Base-by-base conservation (phyloP, 805 yeast species). In the Cyberlindnera saturnus region DNA sequence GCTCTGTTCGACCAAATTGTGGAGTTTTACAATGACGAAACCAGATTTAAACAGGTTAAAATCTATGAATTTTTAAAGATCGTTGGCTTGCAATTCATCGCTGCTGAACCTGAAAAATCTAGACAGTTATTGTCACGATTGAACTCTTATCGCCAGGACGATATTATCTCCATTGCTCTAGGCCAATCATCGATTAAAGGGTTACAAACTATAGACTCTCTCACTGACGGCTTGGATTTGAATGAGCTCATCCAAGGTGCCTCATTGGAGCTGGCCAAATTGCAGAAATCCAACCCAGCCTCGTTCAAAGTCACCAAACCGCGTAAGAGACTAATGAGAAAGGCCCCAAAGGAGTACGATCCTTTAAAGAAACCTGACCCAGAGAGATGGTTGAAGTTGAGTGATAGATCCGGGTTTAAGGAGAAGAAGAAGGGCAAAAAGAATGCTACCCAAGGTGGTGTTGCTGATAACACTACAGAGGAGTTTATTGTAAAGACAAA, bases 301-400 rank as follows among this genome's bases (percentile, higher is more conserved):
- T n/a, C 13, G 3, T 31, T 43, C 31, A 58, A 50, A 40, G 34
- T 53, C 16, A 17, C 26, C 6, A 64, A 66, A 51, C 67, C 60
- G 48, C 55, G 63, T 44, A 62, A 55, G 13, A 55, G 59, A 32
- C 61, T 62, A 39, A 62, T 60, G 42, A 61, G 57, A 41, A 66
- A 61, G 47, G 51, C 64, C 15, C 71, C 75, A n/a, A 62, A 61
- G 45, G 52, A 53, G 52, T 76, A 49, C 64, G 81, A 67, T 39
- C 59, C 63, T 39, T 57, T 50, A 5, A 62, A 57, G 45, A 46
- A 47, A 18, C 68, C 76, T 3, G 84, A 82, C 53, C 74, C 77
- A 15, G 97, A 90, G 63, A 82, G 97, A 66, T 90, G 98, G 98
- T 63, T 91, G 40, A 95, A 96, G 18, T 55, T 85, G 73, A 84